Percentiles rank a stretch among this genome's conserved stretches.
These are phyloP conservation scores for Letharia columbiana DNA, from an alignment of 495 filamentous ascomycete genomes.

Conservation along the genomic window DNA sequence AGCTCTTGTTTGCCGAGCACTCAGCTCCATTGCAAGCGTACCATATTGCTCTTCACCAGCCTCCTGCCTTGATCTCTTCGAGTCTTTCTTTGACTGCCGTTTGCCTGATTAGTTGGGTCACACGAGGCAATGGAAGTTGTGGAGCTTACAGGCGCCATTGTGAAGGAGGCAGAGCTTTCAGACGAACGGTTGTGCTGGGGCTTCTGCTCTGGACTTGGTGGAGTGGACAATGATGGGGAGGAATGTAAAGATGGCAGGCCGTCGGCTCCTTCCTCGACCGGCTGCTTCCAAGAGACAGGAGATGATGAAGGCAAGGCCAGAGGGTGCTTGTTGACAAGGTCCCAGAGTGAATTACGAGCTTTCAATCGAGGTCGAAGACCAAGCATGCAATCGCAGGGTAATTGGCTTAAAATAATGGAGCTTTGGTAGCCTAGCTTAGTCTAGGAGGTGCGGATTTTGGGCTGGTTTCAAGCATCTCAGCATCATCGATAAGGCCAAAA, in stretches of 20 bases:
- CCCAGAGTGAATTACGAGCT: slow-evolving; percentile 64
- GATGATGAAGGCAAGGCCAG: slow-evolving; percentile 33
- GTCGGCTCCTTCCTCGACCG: slow-evolving; percentile 30
- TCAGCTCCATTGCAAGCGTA: slow-evolving; percentile 24
- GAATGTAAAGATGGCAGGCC: slow-evolving; percentile 45
- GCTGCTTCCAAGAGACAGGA: slow-evolving; percentile 22
- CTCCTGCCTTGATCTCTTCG: slow-evolving; percentile 35
- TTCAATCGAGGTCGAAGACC: slow-evolving; percentile 55
- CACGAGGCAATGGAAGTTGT: slow-evolving; percentile 3
- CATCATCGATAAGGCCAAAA: slow-evolving; percentile 13
- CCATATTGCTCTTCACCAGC: slow-evolving; percentile 49
- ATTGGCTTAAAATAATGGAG: slow-evolving; percentile 11
- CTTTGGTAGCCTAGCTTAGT: slow-evolving; percentile 8
- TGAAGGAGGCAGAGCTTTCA: slow-evolving; percentile 32
- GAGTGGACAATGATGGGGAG: slow-evolving; percentile 29
- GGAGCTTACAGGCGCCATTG: slow-evolving; percentile 53
- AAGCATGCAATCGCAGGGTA: slow-evolving; percentile 38
- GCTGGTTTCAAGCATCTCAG: slow-evolving; percentile 12
- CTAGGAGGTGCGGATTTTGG: not conserved
- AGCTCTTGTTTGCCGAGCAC: not conserved
- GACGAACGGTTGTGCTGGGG: slow-evolving; percentile 14
- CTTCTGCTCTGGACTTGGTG: slow-evolving; percentile 33
- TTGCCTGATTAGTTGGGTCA: slow-evolving; percentile 15
- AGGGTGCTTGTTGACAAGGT: slow-evolving; percentile 48
- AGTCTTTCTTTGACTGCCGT: slow-evolving; percentile 29